Conservation (phyloP, 2,329 filamentous ascomycete species). For the Fusarium zealandicum region DNA sequence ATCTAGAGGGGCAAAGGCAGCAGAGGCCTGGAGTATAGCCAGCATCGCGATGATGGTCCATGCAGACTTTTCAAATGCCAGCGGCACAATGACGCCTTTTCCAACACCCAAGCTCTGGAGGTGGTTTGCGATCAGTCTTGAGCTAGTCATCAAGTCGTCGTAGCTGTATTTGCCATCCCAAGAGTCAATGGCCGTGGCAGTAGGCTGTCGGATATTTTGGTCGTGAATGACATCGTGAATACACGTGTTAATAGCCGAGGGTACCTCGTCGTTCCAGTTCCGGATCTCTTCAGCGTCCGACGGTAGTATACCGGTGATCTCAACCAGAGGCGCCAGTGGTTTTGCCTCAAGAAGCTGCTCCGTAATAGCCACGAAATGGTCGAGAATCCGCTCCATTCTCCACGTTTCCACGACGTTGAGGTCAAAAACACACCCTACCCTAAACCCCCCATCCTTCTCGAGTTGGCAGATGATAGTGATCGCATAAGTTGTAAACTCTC, state of each 20-base stretch:
- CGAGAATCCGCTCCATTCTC: constrained; percentile 10
- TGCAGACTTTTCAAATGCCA: constrained; percentile 11
- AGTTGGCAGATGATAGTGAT: constrained; percentile 6
- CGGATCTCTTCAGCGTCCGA: neutral
- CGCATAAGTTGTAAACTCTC: constrained; percentile 5
- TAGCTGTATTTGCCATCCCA: constrained; percentile 1
- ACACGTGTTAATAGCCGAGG: neutral
- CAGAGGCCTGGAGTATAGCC: constrained; percentile 46
- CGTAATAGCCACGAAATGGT: constrained; percentile 9
- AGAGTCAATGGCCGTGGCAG: neutral
- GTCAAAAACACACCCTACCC: constrained; percentile 7
- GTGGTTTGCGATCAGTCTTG: neutral
- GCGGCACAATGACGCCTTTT: neutral
- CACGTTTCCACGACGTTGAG: neutral
- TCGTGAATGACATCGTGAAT: constrained; percentile 4
- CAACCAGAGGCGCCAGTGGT: neutral
- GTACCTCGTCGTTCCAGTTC: neutral
- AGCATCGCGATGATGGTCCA: constrained; percentile 41
- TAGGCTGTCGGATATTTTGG: neutral
- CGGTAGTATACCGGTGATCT: neutral
- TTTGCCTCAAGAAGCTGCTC: neutral
- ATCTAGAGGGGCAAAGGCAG: constrained; percentile 44
- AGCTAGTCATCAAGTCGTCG: neutral
- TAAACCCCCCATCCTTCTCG: constrained; percentile 3
- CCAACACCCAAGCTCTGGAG: neutral